Conservation (phyloP, 352 stramenopile genomes). For the Sclerospora graminicola region DNA sequence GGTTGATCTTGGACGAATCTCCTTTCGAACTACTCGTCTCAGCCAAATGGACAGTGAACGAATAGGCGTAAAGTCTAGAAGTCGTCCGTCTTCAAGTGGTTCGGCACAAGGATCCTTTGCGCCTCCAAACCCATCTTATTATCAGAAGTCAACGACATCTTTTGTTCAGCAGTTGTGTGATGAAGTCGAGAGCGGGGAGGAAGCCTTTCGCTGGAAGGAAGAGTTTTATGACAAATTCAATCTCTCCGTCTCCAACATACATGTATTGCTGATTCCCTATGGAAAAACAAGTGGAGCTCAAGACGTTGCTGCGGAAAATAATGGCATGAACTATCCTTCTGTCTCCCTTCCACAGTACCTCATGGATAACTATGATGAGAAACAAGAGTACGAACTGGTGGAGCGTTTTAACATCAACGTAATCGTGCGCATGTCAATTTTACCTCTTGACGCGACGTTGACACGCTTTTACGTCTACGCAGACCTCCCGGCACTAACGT, state of each 20-base stretch:
- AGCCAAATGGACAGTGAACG: slow-evolving; percentile 64
- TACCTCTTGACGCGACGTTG: slow-evolving; percentile 75
- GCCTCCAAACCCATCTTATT: too few species aligned
- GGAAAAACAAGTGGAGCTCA: slow-evolving; percentile 30
- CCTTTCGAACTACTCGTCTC: slow-evolving; percentile 71
- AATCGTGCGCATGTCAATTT: slow-evolving; percentile 71
- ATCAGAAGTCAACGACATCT: slow-evolving; percentile 42
- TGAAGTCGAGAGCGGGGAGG: slow-evolving; percentile 75
- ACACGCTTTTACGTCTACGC: slow-evolving; percentile 77
- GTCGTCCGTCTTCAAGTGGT: slow-evolving; percentile 17
- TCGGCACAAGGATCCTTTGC: slow-evolving; percentile 3
- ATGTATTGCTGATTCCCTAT: slow-evolving; percentile 73
- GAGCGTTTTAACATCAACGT: slow-evolving; percentile 85
- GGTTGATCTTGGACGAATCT: slow-evolving; percentile 77
- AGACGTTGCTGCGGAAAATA: slow-evolving; percentile 11
- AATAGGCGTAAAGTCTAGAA: slow-evolving; percentile 22
- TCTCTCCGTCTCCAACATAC: slow-evolving; percentile 70
- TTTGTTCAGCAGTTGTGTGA: slow-evolving; percentile 84
- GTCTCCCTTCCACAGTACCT: slow-evolving; percentile 35
- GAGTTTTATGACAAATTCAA: slow-evolving; percentile 89
- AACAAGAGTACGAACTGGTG: slow-evolving; percentile 67
- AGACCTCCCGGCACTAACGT: slow-evolving; percentile 70
- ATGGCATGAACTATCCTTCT: slow-evolving; percentile 21
- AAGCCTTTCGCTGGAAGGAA: slow-evolving; percentile 82
- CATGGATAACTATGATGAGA: slow-evolving; percentile 28